Base-by-base conservation (phyloP, 2,329 filamentous ascomycete species). In the Clonostachys solani region DNA sequence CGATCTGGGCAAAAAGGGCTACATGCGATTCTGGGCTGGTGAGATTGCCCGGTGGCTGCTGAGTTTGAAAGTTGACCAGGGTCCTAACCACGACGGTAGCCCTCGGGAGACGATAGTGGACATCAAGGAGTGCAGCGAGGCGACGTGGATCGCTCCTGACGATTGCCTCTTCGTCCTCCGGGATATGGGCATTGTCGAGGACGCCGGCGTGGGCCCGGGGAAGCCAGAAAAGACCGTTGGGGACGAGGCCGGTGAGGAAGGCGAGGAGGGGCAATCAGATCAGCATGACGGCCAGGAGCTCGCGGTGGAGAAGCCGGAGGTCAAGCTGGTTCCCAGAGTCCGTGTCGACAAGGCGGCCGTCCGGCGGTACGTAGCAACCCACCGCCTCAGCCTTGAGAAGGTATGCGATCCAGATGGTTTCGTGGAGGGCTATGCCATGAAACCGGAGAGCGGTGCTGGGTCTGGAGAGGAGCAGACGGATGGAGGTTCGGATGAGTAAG, bases 1-100 rank as follows among this genome's bases (percentile, higher is more conserved):
- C 17, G 87, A 92, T 51, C 77, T 95, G 43, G 92, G 92, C 2
- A 81, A 82, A 55, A 87, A 83, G 59, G 90, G 90, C 5, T 97
- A 97, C 67, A 77, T 79, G 56, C 78, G 87, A 6, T 96, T 88
- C 67, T 97, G 92, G 92, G 84, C 86, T 2, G 84, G 86, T 40
- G 89, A 94, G 55, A 84, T 96, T 51, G 85, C 86, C 6, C 77
- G 89, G n/a, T 88, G 79, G 77, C 55, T 86, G 8, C 62, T 85
- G 9, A 58, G 59, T 19, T 53, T 77, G 3, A 66, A 72, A 4
- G 55, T 12, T 29, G 53, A 64, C 33, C 46, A 53, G 19, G 29
- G n/a, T 16, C 13, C 19, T 4, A 36, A 19, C 6, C 16, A 13
- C 10, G 40, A 15, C 6, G 40, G 40, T 17, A 13, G 19, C 36